These are phyloP conservation scores for Penicillium vulpinum DNA, from an alignment of 2,329 filamentous ascomycete species.

Conservation along the genomic window DNA sequence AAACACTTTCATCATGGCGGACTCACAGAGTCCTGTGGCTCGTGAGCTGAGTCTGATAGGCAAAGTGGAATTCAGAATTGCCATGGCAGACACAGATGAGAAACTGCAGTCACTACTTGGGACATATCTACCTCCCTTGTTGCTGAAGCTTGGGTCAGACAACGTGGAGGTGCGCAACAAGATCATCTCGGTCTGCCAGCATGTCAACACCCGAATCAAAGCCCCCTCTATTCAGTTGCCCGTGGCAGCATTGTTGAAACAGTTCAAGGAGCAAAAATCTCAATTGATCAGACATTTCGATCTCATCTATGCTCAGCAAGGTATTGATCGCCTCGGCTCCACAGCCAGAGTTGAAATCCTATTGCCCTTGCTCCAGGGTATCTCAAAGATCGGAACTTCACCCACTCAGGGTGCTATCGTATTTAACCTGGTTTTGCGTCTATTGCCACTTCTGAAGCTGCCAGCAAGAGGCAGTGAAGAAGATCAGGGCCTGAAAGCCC, in stretches of 20 bases:
- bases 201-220: slow-evolving; percentile 66
- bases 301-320: slow-evolving; percentile 84
- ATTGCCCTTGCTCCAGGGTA: slow-evolving; percentile 67
- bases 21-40: slow-evolving; percentile 46
- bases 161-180: slow-evolving; percentile 78
- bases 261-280: slow-evolving; percentile 78
- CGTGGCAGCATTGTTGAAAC: slow-evolving; percentile 77
- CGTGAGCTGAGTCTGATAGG: slow-evolving; percentile 79
- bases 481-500: slow-evolving; percentile 66
- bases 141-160: slow-evolving; percentile 83
- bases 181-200: slow-evolving; percentile 69
- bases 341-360: slow-evolving; percentile 70
- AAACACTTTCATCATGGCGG: slow-evolving; percentile 31
- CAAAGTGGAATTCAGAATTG: slow-evolving; percentile 82
- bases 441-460: slow-evolving; percentile 66
- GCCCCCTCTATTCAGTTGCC: slow-evolving; percentile 71
- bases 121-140: slow-evolving; percentile 74
- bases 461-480: slow-evolving; percentile 77
- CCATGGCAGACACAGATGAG: slow-evolving; percentile 76
- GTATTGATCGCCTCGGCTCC: slow-evolving; percentile 62
- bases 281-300: slow-evolving; percentile 84
- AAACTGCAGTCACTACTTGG: slow-evolving; percentile 78
- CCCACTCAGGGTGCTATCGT: slow-evolving; percentile 62
- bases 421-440: slow-evolving; percentile 78
- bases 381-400: slow-evolving; percentile 60